A percentile compares a stretch with the other conserved stretches of the same genome.
Conservation (phyloP, 139 green algal species). For the Tetraselmis striata region DNA sequence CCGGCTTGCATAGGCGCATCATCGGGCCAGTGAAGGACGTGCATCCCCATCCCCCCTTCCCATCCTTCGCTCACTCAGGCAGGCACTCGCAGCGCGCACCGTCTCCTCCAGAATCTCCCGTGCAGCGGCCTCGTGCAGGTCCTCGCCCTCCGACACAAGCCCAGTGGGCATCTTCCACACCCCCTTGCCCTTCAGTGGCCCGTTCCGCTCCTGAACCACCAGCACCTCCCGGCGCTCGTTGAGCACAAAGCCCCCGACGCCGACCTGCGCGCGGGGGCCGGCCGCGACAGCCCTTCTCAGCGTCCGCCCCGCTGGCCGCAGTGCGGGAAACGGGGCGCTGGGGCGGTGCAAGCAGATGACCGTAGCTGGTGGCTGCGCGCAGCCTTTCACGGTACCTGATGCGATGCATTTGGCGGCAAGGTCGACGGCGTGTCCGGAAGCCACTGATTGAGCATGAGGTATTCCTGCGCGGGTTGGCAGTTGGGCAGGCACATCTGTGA, state of each 20-base stretch:
- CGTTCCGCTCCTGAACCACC: slow-evolving; percentile 70
- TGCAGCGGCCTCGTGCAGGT: slow-evolving; percentile 50
- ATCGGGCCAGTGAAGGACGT: background rate
- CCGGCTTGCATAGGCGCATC: background rate
- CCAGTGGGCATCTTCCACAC: slow-evolving; percentile 83
- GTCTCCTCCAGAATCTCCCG: slow-evolving; percentile 57
- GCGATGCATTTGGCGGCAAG: slow-evolving; percentile 69
- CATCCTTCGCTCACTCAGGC: background rate
- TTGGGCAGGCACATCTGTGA: no score
- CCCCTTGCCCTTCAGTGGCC: slow-evolving; percentile 57
- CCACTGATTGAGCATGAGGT: slow-evolving; percentile 75
- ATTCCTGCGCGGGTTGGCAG: no score
- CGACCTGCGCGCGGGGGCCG: slow-evolving; percentile 42
- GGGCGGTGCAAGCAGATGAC: no score
- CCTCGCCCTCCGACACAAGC: slow-evolving; percentile 44
- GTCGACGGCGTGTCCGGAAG: slow-evolving; percentile 41
- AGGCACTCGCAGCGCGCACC: slow-evolving; percentile 2
- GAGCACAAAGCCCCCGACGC: slow-evolving; percentile 75
- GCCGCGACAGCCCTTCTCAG: no score
- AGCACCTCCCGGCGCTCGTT: slow-evolving; percentile 56
- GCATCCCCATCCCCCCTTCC: no score
- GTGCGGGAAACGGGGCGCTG: no score
- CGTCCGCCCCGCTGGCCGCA: background rate
- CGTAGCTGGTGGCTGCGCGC: no score
- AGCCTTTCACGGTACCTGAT: slow-evolving; percentile 65